Evolutionary conservation across 768 basidiomycete genomes (phyloP).

Genomic region (Hortiboletus flavorubellus): DNA sequence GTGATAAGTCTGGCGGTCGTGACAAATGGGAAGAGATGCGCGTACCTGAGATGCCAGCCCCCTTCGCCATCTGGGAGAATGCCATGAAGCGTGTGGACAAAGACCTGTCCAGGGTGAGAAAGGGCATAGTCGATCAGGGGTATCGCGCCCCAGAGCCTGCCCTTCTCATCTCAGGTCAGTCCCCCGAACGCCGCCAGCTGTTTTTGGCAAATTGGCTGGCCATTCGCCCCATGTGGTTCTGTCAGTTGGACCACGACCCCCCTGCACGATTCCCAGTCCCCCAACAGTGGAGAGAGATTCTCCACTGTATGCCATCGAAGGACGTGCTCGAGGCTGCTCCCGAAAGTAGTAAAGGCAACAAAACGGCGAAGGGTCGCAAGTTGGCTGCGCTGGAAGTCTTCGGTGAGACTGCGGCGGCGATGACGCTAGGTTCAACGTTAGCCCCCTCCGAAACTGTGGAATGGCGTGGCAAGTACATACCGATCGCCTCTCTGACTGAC

Average conservation of each 20-base stretch:
- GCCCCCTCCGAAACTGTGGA: not conserved
- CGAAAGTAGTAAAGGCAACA: not conserved
- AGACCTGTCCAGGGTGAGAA: too few relatives aligned
- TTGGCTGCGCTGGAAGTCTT: not conserved
- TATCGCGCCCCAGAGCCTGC: slow-evolving; percentile 11
- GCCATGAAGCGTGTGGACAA: not conserved
- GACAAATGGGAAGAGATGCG: not conserved
- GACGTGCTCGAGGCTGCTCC: not conserved
- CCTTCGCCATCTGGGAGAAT: not conserved
- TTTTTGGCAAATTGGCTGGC: slow-evolving; percentile 12
- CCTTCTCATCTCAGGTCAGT: not conserved
- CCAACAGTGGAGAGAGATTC: slow-evolving; percentile 5
- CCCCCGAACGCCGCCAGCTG: not conserved
- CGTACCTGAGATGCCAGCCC: not conserved
- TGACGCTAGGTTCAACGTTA: not conserved
- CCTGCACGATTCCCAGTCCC: not conserved
- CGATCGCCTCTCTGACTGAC: not conserved
- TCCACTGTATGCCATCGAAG: not conserved
- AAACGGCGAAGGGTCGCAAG: not conserved
- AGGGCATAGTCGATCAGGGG: not conserved
- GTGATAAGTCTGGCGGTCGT: not conserved
- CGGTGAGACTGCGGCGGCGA: not conserved
- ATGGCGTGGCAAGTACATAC: not conserved
- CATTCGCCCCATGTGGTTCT: slow-evolving; percentile 1
- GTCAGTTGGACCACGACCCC: slow-evolving; percentile 1